phyloP scores from a whole-genome alignment of 768 basidiomycete genomes.

The Amanita subjunquillea region DNA sequence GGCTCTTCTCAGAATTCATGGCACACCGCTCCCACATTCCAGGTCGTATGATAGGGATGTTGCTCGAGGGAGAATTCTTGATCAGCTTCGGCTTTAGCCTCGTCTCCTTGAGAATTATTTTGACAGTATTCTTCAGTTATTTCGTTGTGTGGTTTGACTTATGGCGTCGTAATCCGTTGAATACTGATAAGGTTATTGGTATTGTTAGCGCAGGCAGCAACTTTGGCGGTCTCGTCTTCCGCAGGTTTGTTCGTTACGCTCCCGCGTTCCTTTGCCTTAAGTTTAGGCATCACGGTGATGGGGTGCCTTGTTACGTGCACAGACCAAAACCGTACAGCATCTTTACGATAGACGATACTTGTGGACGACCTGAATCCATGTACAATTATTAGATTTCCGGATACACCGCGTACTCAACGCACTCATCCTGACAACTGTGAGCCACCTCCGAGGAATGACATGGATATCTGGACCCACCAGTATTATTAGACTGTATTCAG shows the following conservation, averaged over 20 bases:
- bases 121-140: constrained; percentile 1
- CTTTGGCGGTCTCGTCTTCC: neutral
- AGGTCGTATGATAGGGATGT: constrained; percentile 1
- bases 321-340: neutral
- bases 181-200: constrained; percentile 4
- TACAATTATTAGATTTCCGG: too few species aligned
- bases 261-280: neutral
- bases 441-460: too few species aligned
- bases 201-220: neutral
- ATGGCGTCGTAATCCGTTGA: neutral
- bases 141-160: constrained; percentile 1
- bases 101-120: neutral
- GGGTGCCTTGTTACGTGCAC: neutral
- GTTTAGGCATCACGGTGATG: neutral
- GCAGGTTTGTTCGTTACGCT: neutral
- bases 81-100: constrained; percentile 1
- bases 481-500: too few species aligned
- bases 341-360: neutral
- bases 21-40: neutral
- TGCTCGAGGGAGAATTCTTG: neutral
- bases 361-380: neutral
- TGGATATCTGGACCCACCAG: too few species aligned
- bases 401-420: too few species aligned
- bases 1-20: constrained; percentile 1
- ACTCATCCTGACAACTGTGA: too few species aligned